Evolutionary conservation across 2,329 filamentous ascomycete genomes (phyloP).

Genomic region (Trichoderma aggressivum): DNA sequence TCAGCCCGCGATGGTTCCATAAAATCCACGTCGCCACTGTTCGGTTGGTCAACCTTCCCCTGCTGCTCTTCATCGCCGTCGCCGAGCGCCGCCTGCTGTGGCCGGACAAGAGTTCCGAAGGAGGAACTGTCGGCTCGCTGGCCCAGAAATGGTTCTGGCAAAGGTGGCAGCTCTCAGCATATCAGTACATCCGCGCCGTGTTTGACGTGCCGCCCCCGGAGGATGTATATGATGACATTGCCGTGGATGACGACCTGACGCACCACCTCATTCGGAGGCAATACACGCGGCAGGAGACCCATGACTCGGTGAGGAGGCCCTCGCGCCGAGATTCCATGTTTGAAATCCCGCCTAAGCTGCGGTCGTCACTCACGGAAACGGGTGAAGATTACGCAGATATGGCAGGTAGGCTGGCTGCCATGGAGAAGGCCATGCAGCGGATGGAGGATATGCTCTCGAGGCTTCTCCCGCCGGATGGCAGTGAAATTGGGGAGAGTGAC

Average conservation of each 20-base stretch:
- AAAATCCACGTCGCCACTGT: constrained; percentile 81
- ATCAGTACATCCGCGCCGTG: constrained; percentile 68
- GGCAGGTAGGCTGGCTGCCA: constrained; percentile 41
- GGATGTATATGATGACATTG: constrained; percentile 53
- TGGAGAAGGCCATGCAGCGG: constrained; percentile 49
- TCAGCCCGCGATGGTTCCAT: constrained; percentile 83
- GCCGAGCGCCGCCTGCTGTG: constrained; percentile 69
- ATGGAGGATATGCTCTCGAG: constrained; percentile 47
- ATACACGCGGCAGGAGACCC: constrained; percentile 45
- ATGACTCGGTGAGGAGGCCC: constrained; percentile 27
- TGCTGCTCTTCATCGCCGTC: constrained; percentile 67
- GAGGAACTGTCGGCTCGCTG: constrained; percentile 23
- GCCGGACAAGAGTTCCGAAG: constrained; percentile 33
- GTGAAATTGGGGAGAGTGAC: neutral
- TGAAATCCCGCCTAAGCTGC: constrained; percentile 46
- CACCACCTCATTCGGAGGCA: constrained; percentile 57
- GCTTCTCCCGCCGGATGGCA: constrained; percentile 31
- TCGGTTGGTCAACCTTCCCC: constrained; percentile 69
- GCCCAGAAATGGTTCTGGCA: constrained; percentile 57
- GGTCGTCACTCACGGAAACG: constrained; percentile 46
- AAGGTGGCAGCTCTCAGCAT: constrained; percentile 64
- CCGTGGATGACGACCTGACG: constrained; percentile 57
- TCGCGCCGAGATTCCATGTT: constrained; percentile 57
- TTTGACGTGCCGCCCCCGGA: constrained; percentile 70
- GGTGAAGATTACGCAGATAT: constrained; percentile 44